A percentile compares a stretch with the other conserved stretches of the same genome.
Evolutionary conservation across 345 rosid genomes (phyloP).

Genomic region (Hirschfeldia incana): DNA sequence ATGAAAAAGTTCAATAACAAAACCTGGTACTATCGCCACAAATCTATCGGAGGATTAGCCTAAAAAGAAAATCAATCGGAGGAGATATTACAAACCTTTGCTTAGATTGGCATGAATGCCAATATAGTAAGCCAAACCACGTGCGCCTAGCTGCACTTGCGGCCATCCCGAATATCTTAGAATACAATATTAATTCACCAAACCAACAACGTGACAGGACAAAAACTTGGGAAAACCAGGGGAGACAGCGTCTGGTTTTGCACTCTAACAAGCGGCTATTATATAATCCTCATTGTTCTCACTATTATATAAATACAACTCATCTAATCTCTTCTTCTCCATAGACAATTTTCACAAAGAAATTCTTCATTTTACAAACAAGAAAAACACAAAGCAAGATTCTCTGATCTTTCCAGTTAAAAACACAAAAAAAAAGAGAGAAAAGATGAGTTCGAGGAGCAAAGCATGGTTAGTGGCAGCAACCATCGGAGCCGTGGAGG

Average conservation of each 20-base stretch:
- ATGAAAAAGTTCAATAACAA: no score
- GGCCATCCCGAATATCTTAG: not conserved
- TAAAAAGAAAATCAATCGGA: not conserved
- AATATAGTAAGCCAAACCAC: not conserved
- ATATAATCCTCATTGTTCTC: not conserved
- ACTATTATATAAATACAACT: not conserved
- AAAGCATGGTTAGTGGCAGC: no score
- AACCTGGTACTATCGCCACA: not conserved
- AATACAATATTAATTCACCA: not conserved
- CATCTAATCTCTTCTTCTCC: not conserved
- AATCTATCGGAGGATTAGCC: not conserved
- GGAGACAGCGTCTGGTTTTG: conserved; percentile 15
- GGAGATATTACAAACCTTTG: not conserved
- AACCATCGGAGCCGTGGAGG: no score
- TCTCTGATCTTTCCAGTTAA: not conserved
- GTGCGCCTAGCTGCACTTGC: not conserved
- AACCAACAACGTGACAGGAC: not conserved
- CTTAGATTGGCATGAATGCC: not conserved
- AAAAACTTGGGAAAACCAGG: conserved; percentile 1
- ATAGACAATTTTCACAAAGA: not conserved
- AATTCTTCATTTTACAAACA: not conserved
- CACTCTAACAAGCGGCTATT: not conserved
- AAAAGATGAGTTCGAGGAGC: conserved; percentile 21
- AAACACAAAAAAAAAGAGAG: no score
- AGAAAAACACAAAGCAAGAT: not conserved